Base-by-base conservation (phyloP, 441 rosid genomes). In the Arabidopsis lyrata region DNA sequence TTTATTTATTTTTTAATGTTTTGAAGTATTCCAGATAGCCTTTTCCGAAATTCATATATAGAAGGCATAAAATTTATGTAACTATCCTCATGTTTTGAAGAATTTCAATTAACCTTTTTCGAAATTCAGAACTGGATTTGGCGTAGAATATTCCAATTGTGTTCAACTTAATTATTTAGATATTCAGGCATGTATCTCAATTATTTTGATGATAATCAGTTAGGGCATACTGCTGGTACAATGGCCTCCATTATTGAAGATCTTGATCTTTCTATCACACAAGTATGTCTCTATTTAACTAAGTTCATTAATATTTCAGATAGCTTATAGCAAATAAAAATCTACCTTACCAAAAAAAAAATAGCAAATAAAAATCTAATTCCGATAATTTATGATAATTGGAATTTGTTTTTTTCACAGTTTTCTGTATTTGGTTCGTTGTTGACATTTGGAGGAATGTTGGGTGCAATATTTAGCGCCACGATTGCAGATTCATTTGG, bases 401-500 rank as follows among this genome's bases (percentile, higher is more conserved):
- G 14, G 16, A 47, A 16, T 52, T 38, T 22, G 9, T 8, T 48
- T 70, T 29, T 8, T 49, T 58, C 16, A 10, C 71, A 79, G 82
- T 75, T 57, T 66, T 79, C 82, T 0, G 8, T 75, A 61, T 79
- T 79, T 66, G 82, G 77, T 12, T 79, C 80, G 15, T 6, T 70
- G 5, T 6, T 75, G 55, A 79, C 82, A 22, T 70, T 79, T 71
- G 82, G 80, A 71, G 80, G 77, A 60, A 79, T 79, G 82, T 50
- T 79, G 5, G 80, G 82, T 55, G 77, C 77, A 57, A 56, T 79
- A 20, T 70, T 79, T 54, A 79, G 82, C 32, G 80, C 79, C 9
- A 75, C 39, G 27, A 13, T 22, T 42, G 79, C 82, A 8, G 82
- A 70, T 65, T 47, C 58, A 1, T 66, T 79, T 48, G 82, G 80